phyloP scores from a whole-genome alignment of 352 stramenopile genomes.

The Phytophthora podocarpi region DNA sequence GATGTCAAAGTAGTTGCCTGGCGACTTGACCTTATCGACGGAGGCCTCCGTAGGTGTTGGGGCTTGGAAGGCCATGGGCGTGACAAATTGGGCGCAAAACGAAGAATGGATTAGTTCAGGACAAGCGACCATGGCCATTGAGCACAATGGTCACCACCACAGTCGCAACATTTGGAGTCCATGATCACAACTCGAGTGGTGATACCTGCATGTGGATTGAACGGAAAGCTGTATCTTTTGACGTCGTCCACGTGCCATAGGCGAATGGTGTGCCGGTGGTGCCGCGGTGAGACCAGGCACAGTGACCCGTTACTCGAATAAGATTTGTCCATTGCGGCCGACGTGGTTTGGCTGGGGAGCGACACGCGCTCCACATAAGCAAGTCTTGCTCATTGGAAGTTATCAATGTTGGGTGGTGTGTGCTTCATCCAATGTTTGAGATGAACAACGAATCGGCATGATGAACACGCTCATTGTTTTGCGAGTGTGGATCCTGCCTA shows the following conservation, averaged over 20 bases:
- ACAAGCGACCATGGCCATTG: neutral
- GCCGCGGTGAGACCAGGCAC: neutral
- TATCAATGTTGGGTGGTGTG: too few species aligned
- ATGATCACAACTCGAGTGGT: neutral
- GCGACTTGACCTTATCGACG: slow-evolving; percentile 10
- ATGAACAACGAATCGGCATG: too few species aligned
- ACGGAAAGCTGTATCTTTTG: neutral
- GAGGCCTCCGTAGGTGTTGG: neutral
- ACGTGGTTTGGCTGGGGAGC: too few species aligned
- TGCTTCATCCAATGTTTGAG: too few species aligned
- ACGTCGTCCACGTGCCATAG: slow-evolving; percentile 4
- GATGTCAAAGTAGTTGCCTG: slow-evolving; percentile 18
- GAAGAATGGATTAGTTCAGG: slow-evolving; percentile 7
- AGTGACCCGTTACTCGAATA: neutral
- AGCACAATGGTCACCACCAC: neutral
- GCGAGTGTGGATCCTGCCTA: too few species aligned
- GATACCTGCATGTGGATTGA: too few species aligned
- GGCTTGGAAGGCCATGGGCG: slow-evolving; percentile 24
- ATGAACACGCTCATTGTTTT: too few species aligned
- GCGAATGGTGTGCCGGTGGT: slow-evolving; percentile 8
- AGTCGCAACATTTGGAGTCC: neutral
- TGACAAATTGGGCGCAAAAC: slow-evolving; percentile 2
- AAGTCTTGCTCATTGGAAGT: too few species aligned
- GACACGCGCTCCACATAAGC: too few species aligned
- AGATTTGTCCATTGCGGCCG: too few species aligned